Base-by-base conservation (phyloP, 345 rosid genomes). In the Orychophragmus violaceus region DNA sequence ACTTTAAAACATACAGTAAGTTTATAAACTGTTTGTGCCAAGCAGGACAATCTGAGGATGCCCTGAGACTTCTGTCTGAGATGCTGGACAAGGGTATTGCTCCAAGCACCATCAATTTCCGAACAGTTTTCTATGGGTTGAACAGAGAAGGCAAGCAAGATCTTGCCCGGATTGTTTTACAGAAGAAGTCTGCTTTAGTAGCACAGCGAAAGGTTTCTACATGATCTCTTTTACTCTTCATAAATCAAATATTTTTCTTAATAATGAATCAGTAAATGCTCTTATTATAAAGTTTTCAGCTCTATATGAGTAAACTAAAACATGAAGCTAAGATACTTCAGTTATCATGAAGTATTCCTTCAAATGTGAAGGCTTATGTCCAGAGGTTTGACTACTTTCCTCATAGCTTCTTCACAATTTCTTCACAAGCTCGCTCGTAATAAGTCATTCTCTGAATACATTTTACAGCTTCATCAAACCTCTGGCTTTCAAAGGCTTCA, bases 391-490 rank as follows among this genome's bases (percentile, higher is more conserved):
- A 21, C 24, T 25, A 45, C 6, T 6, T 62, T 44, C 67, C 66
- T 84, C 72, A 87, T 33, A 88, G 90, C 84, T 81, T 90, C 83
- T 82, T 90, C 60, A 72, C 60, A 41, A 90, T 90, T 80, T 93
- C 96, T 83, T 90, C 97, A 32, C 68, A 80, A 21, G 82, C 87
- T 29, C 96, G 86, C 41, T 77, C 79, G 56, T 93, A 93, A 72
- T 93, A 93, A 61, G 87, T 88, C 98, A 88, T 90, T 74, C 94
- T 88, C 69, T 80, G 84, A 71, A 88, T 82, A 64, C 90, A 90
- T 54, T 58, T 54, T 41, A 55, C 56, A 64, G 97, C 94, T 69
- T 86, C 97, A 64, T 83, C 90, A 76, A 75, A 88, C 55, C 77
- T 85, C 62, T 30, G 82, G 66, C 72, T 70, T 53, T 18, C 83